Conservation (phyloP, 768 basidiomycete genomes). For the Clitopilus passeckerianus region DNA sequence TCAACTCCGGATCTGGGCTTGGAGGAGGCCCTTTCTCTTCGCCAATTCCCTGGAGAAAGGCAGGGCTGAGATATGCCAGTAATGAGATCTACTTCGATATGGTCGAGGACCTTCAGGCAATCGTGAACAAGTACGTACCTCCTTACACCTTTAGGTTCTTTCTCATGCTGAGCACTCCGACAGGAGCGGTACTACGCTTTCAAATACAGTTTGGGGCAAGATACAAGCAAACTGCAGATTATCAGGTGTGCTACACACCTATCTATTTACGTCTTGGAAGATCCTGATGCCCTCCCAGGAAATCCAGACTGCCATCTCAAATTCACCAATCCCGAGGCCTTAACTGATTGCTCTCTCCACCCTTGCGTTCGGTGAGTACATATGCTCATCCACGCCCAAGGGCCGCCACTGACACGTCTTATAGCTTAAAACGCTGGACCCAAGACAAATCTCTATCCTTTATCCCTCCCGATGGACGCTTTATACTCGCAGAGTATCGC, state of each 20-base stretch:
- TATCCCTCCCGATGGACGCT: conserved; percentile 89
- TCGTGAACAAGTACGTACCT: conserved; percentile 64
- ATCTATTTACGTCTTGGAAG: not conserved
- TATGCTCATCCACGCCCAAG: not conserved
- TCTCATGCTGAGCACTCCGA: conserved; percentile 1
- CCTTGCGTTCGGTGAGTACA: conserved; percentile 76
- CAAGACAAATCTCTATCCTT: conserved; percentile 80
- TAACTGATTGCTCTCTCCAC: conserved; percentile 85
- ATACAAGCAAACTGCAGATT: conserved; percentile 75
- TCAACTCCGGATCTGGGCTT: conserved; percentile 39
- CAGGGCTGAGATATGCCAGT: conserved; percentile 74
- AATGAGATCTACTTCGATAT: conserved; percentile 96
- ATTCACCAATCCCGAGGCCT: conserved; percentile 68
- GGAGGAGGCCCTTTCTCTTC: conserved; percentile 68
- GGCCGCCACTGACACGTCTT: conserved; percentile 3
- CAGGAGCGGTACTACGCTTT: conserved; percentile 66
- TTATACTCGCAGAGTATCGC: conserved; percentile 81
- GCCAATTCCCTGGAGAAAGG: conserved; percentile 91
- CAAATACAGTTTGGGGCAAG: conserved; percentile 67
- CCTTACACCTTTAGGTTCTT: not conserved
- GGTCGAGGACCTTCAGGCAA: conserved; percentile 72
- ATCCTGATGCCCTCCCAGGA: conserved; percentile 35
- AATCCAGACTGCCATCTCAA: conserved; percentile 84
- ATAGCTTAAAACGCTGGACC: conserved; percentile 75
- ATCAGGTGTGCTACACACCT: conserved; percentile 46